Evolutionary conservation across 2,329 filamentous ascomycete species (phyloP).

Genomic region (Aspergillus ustus): DNA sequence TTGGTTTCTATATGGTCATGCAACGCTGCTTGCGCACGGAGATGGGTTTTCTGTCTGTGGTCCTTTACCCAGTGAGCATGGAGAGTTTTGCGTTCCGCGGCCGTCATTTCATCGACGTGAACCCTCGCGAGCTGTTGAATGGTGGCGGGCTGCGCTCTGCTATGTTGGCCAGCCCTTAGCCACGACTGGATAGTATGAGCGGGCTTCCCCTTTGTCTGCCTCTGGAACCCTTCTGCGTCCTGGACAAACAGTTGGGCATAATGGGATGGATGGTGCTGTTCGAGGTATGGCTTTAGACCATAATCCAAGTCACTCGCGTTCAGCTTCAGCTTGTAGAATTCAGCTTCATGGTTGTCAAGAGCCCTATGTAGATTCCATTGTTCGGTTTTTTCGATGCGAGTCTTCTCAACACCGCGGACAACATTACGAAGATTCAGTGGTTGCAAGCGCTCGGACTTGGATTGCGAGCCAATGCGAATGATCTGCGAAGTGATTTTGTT

Average conservation of each 20-base stretch:
- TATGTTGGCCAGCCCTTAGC: constrained; percentile 21
- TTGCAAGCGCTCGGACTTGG: constrained; percentile 59
- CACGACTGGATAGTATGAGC: constrained; percentile 23
- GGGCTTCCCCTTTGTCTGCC: background rate
- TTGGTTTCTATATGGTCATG: constrained; percentile 18
- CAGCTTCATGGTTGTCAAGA: background rate
- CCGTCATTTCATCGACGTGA: constrained; percentile 27
- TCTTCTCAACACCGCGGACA: constrained; percentile 30
- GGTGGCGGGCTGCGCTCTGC: constrained; percentile 10
- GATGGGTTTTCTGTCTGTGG: constrained; percentile 1
- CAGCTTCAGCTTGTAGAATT: background rate
- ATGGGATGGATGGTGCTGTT: background rate
- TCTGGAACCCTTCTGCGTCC: constrained; percentile 12
- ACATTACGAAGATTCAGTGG: constrained; percentile 54
- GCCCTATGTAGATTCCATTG: background rate
- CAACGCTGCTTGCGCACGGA: constrained; percentile 11
- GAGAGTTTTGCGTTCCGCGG: constrained; percentile 30
- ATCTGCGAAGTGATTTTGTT: constrained; percentile 46
- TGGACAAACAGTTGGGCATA: constrained; percentile 7
- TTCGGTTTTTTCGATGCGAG: background rate
- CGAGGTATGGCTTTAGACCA: background rate
- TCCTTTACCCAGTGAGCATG: constrained; percentile 35
- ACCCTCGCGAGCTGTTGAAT: constrained; percentile 16
- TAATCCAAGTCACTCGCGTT: background rate
- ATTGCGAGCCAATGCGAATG: constrained; percentile 65